Evolutionary conservation across 129 eudicot species (phyloP), one percentile per base, ranked within the genome.

Genomic region (Flaveria robusta): DNA sequence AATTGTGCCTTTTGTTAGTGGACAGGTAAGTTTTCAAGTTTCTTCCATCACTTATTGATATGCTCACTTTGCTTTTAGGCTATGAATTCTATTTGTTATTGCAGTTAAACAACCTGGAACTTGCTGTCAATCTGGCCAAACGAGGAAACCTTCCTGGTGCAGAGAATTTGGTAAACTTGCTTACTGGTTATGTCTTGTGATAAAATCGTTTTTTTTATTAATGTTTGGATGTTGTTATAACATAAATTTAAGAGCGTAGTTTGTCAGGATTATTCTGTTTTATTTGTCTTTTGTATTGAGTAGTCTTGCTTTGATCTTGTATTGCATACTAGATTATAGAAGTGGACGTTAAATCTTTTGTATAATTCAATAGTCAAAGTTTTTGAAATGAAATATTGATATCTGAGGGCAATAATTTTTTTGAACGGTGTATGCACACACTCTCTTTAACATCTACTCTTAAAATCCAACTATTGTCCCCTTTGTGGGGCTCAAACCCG

Each of bases 91-190:
- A 49, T 54, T 19, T 75, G 67, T 70, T n/a, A 47, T 45, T 74
- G 74, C 96, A 95, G 99, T 81, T 91, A 63, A 95, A 95, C 81
- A 95, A 95, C 83, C 84, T 95, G 85, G 99, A 95, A 83, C 99
- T 95, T 86, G 99, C 99, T 83, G 99, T 95, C 56, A 95, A 86
- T 88, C 99, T 95, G 79, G 99, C 99, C n/a, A 95, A 95, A 85
- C 82, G 99, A 67, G 99, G 99, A 83, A 95, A 95, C 70, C 89
- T 95, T 65, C 99, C 97, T 66, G 99, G 99, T 78, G 99, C 99
- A 45, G 99, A 95, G 80, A 95, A 95, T 84, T 76, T 95, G 99
- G 99, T 91, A 84, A 80, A 83, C 63, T 46, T 79, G 23, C 74
- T 64, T 72, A 52, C 29, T 73, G 66, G 43, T 62, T 0, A 63